Percentiles rank a stretch among this genome's conserved stretches.
These are phyloP conservation scores for Canariomyces notabilis DNA, from an alignment of 2,329 filamentous ascomycete genomes.

Conservation along the genomic window DNA sequence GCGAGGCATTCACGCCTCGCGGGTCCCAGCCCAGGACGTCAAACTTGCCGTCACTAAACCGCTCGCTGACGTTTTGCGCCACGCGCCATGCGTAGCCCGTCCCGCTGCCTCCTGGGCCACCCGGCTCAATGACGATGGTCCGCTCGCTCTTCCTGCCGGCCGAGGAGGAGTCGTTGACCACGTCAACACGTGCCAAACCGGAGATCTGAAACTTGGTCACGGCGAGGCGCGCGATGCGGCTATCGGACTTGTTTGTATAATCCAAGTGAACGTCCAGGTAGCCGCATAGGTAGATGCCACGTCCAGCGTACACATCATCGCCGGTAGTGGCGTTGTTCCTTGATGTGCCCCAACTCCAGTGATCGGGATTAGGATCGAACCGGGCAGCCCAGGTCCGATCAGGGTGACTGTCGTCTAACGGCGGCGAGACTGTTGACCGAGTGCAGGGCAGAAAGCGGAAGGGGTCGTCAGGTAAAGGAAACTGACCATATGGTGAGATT, in stretches of 20 bases:
- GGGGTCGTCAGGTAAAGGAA: conserved; percentile 39
- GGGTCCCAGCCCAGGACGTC: conserved; percentile 52
- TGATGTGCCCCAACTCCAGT: conserved; percentile 42
- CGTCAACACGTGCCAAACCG: conserved; percentile 32
- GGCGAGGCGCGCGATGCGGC: conserved; percentile 42
- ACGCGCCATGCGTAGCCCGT: conserved; percentile 37
- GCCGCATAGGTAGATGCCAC: conserved; percentile 44
- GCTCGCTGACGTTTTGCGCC: conserved; percentile 34
- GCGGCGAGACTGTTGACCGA: conserved; percentile 35
- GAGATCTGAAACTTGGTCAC: conserved; percentile 46
- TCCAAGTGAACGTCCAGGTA: conserved; percentile 46
- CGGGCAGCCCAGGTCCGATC: conserved; percentile 36
- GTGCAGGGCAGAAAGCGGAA: conserved; percentile 47
- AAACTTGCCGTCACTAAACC: conserved; percentile 39
- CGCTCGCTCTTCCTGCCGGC: conserved; percentile 36
- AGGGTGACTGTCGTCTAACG: conserved; percentile 36
- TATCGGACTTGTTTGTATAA: conserved; percentile 41
- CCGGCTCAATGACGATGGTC: conserved; percentile 47
- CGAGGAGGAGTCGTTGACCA: conserved; percentile 1
- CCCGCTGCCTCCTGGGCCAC: conserved; percentile 47
- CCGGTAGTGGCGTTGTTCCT: conserved; percentile 1
- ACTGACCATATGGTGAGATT: conserved; percentile 32
- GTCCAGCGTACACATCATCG: conserved; percentile 24
- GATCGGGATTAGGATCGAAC: conserved; percentile 39
- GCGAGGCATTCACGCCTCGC: conserved; percentile 46